Evolutionary conservation across 371 early-diverging fungal genomes (phyloP).

Genomic region (Zopfochytrium polystomum): DNA sequence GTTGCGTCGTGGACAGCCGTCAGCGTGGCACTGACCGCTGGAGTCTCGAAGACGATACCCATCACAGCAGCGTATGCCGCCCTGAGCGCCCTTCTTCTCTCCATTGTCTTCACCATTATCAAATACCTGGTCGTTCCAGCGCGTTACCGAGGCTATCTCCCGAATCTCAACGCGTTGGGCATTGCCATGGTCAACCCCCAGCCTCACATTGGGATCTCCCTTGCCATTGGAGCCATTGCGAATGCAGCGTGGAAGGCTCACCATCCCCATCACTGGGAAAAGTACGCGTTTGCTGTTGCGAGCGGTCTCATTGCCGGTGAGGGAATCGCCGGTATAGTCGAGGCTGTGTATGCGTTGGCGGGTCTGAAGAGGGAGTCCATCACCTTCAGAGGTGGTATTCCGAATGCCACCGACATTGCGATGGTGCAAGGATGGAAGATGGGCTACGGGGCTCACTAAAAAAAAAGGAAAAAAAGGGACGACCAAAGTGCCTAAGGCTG

Average conservation of each 20-base stretch:
- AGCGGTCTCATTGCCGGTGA: constrained; percentile 73
- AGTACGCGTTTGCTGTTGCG: constrained; percentile 60
- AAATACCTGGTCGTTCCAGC: constrained; percentile 49
- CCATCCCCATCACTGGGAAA: constrained; percentile 40
- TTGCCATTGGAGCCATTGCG: constrained; percentile 60
- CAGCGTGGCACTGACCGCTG: constrained; percentile 54
- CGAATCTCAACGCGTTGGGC: constrained; percentile 67
- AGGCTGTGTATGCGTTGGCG: constrained; percentile 56
- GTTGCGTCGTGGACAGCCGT: constrained; percentile 71
- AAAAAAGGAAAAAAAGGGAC: too few relatives aligned
- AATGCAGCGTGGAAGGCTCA: constrained; percentile 56
- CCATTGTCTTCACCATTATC: constrained; percentile 51
- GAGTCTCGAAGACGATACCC: constrained; percentile 18
- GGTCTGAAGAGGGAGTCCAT: too few relatives aligned
- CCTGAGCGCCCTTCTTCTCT: constrained; percentile 32
- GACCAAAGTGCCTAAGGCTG: too few relatives aligned
- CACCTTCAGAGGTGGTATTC: too few relatives aligned
- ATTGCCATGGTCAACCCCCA: constrained; percentile 55
- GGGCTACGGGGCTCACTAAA: too few relatives aligned
- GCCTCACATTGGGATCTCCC: constrained; percentile 38
- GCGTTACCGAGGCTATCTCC: constrained; percentile 17
- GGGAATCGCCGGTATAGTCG: constrained; percentile 66
- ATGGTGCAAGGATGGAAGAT: too few relatives aligned
- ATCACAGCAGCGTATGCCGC: constrained; percentile 13
- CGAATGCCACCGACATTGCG: too few relatives aligned